Conservation (phyloP, 2,329 filamentous ascomycete species). For the Dactylellina haptotyla region DNA sequence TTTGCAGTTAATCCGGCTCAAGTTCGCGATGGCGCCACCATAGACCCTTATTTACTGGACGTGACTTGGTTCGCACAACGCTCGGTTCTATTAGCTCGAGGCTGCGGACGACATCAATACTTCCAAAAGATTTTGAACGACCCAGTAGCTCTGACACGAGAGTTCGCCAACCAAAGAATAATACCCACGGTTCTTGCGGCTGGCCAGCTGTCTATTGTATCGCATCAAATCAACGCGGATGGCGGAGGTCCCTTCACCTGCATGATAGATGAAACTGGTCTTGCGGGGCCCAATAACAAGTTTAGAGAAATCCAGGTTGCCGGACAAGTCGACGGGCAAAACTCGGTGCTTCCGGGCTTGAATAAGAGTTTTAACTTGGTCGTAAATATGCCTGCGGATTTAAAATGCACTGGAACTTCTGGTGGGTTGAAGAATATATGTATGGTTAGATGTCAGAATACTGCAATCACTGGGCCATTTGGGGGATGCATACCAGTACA, state of each 20-base stretch:
- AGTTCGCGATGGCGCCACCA: too few species aligned
- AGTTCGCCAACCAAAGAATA: too few species aligned
- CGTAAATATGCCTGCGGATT: not conserved
- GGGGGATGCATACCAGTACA: slow-evolving; percentile 70
- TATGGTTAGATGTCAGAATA: slow-evolving; percentile 72
- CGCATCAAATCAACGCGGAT: slow-evolving; percentile 62
- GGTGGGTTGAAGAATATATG: slow-evolving; percentile 71
- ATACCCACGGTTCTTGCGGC: slow-evolving; percentile 68
- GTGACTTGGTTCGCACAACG: too few species aligned
- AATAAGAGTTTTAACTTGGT: not conserved
- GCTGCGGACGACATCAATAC: too few species aligned
- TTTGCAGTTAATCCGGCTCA: too few species aligned
- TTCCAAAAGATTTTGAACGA: too few species aligned
- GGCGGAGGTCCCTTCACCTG: slow-evolving; percentile 67
- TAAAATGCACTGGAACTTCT: slow-evolving; percentile 69
- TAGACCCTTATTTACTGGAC: too few species aligned
- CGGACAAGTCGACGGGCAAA: not conserved
- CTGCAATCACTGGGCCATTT: slow-evolving; percentile 69
- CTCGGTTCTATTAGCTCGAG: too few species aligned
- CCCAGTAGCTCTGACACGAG: too few species aligned
- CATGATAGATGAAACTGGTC: slow-evolving; percentile 71
- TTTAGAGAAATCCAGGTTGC: not conserved
- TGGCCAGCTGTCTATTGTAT: slow-evolving; percentile 70
- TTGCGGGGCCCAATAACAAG: slow-evolving; percentile 65
- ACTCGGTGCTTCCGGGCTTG: not conserved